These are phyloP conservation scores for Pleoardoris graminearum DNA, from an alignment of 2,329 filamentous ascomycete species.

Conservation along the genomic window DNA sequence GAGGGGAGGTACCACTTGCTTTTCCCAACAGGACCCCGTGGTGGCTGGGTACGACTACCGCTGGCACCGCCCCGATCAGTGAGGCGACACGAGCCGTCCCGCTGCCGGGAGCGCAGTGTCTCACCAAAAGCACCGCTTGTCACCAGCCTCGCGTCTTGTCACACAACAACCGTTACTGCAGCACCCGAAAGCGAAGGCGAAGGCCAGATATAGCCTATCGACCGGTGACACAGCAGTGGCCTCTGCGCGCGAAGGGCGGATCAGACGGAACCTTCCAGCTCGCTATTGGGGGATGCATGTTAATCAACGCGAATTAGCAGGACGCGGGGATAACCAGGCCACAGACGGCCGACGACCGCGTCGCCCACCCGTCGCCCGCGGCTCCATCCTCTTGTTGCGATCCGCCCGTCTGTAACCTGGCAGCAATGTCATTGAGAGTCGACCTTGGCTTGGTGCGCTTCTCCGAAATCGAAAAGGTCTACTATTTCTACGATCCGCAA, in stretches of 20 bases:
- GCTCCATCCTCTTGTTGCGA: background rate
- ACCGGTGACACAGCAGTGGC: constrained; percentile 8
- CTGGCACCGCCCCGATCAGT: background rate
- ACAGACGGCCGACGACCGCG: background rate
- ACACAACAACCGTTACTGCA: background rate
- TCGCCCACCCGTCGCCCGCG: background rate
- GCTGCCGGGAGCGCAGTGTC: background rate
- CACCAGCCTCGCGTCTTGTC: background rate
- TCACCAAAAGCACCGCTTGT: background rate
- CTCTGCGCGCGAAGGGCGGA: constrained; percentile 11
- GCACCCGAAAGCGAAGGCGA: background rate
- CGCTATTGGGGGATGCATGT: constrained; percentile 17
- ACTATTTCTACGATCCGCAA: constrained; percentile 37
- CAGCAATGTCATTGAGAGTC: constrained; percentile 35
- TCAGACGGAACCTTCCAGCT: constrained; percentile 10
- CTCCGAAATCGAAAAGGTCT: constrained; percentile 33
- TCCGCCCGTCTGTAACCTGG: background rate
- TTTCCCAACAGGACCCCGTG: background rate
- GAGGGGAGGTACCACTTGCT: no score
- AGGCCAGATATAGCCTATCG: background rate
- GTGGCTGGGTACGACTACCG: background rate
- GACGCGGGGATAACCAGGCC: constrained; percentile 3
- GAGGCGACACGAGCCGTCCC: background rate
- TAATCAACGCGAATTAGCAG: constrained; percentile 18
- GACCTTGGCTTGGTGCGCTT: constrained; percentile 35